A percentile compares a stretch with the other conserved stretches of the same genome.
These are phyloP conservation scores for Tylopilus cervinicoccineus DNA, from an alignment of 768 basidiomycete species.

Conservation along the genomic window DNA sequence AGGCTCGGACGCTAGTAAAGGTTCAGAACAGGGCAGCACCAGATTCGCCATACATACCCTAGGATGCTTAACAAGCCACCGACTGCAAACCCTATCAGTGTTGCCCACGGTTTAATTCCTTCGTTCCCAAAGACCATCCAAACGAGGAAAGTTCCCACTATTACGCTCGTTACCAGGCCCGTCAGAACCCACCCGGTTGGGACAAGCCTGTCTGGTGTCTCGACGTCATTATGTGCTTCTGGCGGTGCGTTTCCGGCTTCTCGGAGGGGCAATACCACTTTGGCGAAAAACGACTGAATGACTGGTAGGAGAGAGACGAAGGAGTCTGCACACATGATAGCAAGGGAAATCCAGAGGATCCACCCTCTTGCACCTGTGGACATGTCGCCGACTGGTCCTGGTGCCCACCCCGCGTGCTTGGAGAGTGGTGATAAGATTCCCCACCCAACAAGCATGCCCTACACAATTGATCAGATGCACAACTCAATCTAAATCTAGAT, in stretches of 20 bases:
- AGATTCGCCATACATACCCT: constrained; percentile 50
- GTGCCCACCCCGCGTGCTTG: constrained; percentile 84
- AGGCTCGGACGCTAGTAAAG: constrained; percentile 70
- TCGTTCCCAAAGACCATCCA: constrained; percentile 88
- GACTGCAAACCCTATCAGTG: constrained; percentile 74
- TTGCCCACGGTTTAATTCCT: constrained; percentile 95
- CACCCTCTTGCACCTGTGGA: constrained; percentile 86
- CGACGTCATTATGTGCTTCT: constrained; percentile 56
- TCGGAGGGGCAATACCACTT: constrained; percentile 30
- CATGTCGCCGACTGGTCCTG: constrained; percentile 87
- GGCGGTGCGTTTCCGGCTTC: constrained; percentile 19
- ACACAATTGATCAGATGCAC: constrained; percentile 3
- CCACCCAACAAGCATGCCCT: constrained; percentile 99
- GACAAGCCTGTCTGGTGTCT: constrained; percentile 77
- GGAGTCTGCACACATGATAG: constrained; percentile 93
- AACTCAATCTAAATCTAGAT: background rate
- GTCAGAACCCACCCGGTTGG: constrained; percentile 72
- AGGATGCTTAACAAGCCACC: constrained; percentile 84
- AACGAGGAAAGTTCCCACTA: constrained; percentile 72
- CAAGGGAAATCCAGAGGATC: constrained; percentile 95
- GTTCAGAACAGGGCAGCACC: constrained; percentile 4
- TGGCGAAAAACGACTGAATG: constrained; percentile 46
- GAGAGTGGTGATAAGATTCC: constrained; percentile 87
- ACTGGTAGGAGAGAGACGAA: constrained; percentile 83
- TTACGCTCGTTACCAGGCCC: constrained; percentile 61